Evolutionary conservation across 306 rosid genomes (phyloP), one percentile per base, ranked within the genome.

Genomic region (Dalbergia cochinchinensis): DNA sequence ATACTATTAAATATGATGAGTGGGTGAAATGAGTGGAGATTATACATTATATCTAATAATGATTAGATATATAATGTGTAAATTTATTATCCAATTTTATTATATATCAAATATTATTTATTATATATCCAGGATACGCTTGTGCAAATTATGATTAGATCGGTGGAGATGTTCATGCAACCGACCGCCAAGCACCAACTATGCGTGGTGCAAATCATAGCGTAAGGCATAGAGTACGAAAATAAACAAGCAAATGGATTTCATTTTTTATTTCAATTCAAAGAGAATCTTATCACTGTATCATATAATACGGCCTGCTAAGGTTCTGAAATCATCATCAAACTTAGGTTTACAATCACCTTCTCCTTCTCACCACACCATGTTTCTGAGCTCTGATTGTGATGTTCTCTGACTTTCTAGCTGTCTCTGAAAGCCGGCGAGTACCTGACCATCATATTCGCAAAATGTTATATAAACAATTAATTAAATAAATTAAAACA

Each of bases 361-460:
- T 41, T 22, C 34, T 31, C 16, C 60, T 11, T 55, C n/a, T 9
- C 22, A 18, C 48, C 10, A 26, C 48, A 31, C 26, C 78, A 50
- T 65, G 20, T 61, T 61, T 77, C 39, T 71, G 0, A 16, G 22
- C 6, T 63, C 33, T 78, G 58, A 82, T 73, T 61, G 70, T 16
- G 81, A 60, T 77, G 73, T 81, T 59, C 42, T 77, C 70, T 78
- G 86, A 82, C 81, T 77, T 85, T 77, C 60, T 82, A 67, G 8
- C 80, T 53, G 58, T 78, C 63, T 68, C 41, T 20, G 5, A 62
- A 45, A 63, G 88, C 86, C 88, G 86, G 86, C 88, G 66, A 67
- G 61, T 78, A 26, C 7, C 5, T 81, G 15, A 69, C 45, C 0
- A 61, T 65, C 16, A 73, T 1, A 57, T 41, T 60, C 37, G 69